Conservation (phyloP, 768 basidiomycete genomes). For the Pleurotus giganteus region DNA sequence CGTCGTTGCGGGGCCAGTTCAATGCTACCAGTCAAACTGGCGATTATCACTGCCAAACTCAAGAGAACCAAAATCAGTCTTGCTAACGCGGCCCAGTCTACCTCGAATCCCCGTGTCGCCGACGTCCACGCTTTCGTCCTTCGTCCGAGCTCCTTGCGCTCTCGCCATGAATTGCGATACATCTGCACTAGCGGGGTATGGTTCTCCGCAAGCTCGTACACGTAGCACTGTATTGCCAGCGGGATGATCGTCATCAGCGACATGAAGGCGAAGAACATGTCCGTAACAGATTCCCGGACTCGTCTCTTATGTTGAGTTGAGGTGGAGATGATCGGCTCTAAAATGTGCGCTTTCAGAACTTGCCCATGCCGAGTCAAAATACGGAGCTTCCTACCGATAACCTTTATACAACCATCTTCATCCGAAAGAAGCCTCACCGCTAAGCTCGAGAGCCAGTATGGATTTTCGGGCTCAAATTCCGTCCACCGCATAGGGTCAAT, state of each 20-base stretch:
- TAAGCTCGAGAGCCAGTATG: background rate
- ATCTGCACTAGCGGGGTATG: background rate
- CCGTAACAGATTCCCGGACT: background rate
- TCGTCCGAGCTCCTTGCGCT: background rate
- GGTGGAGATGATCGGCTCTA: background rate
- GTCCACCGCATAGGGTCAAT: slow-evolving; percentile 5
- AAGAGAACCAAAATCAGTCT: background rate
- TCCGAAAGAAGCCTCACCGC: slow-evolving; percentile 3
- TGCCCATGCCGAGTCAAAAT: background rate
- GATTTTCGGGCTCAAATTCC: background rate
- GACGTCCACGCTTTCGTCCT: background rate
- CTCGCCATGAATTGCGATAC: slow-evolving; percentile 4
- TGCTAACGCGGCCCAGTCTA: background rate
- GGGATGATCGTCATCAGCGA: background rate
- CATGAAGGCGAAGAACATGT: background rate
- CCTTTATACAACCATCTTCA: slow-evolving; percentile 3
- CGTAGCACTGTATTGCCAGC: background rate
- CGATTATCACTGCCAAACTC: background rate
- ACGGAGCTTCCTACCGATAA: background rate
- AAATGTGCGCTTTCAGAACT: background rate
- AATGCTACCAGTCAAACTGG: background rate
- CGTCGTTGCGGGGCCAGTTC: background rate
- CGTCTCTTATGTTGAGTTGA: background rate
- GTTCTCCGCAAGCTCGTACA: background rate
- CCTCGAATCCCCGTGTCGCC: background rate